Evolutionary conservation across 2,329 filamentous ascomycete species (phyloP).

Genomic region (Microsporum audouinii): DNA sequence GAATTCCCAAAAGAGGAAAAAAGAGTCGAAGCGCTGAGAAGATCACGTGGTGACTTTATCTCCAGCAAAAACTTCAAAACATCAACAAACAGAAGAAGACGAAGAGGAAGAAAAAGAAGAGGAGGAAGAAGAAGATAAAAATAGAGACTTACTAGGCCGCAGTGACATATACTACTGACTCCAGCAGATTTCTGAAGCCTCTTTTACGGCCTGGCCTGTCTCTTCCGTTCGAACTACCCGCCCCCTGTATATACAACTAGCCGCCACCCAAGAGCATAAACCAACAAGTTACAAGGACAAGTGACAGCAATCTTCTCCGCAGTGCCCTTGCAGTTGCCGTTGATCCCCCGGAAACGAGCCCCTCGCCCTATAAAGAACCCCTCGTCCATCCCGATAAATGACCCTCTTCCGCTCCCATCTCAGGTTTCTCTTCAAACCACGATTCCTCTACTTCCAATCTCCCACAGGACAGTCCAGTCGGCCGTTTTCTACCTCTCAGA

Average conservation of each 20-base stretch:
- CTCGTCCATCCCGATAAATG: slow-evolving; percentile 18
- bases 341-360: slow-evolving; percentile 6
- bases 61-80: neutral
- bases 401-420: slow-evolving; percentile 11
- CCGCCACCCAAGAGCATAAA: neutral
- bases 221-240: neutral
- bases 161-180: neutral
- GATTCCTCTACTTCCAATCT: neutral
- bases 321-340: slow-evolving; percentile 1
- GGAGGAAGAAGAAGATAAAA: neutral
- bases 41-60: neutral
- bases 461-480: slow-evolving; percentile 21
- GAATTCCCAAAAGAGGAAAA: neutral
- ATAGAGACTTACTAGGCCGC: neutral
- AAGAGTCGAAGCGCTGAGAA: neutral
- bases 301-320: neutral
- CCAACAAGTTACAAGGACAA: neutral
- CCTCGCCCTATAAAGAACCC: slow-evolving; percentile 21
- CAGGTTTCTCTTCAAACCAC: slow-evolving; percentile 5
- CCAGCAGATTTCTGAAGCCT: neutral
- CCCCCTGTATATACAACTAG: neutral
- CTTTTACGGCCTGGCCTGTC: neutral
- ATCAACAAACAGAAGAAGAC: neutral
- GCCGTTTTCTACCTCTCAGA: slow-evolving; percentile 29
- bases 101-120: neutral